Base-by-base conservation (phyloP, 2,329 filamentous ascomycete species). In the Aspergillus neoniger region DNA sequence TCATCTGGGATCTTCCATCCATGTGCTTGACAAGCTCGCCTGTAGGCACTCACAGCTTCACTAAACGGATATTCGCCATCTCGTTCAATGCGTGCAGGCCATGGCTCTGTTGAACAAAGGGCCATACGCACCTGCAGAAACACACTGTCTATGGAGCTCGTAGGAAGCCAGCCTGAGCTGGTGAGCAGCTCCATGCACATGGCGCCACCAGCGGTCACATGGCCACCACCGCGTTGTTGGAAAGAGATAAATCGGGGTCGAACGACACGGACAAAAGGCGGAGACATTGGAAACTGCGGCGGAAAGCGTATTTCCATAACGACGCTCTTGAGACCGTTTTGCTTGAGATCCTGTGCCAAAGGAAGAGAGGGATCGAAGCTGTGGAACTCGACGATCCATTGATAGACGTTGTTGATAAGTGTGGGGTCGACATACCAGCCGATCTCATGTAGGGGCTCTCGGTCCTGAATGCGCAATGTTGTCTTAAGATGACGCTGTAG, bases 361-460 rank as follows among this genome's bases (percentile, higher is more conserved):
- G 90, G 91, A 0, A 95, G 81, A 1, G 78, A 73, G 0, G 78
- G 65, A 23, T 92, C 88, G 69, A 96, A 96, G 47, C 88, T 91
- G 73, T 96, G 93, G 1, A 97, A 80, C 73, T 96, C 91, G 5
- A 96, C 87, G 60, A 96, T 92, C 92, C 92, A 96, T 70, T 96
- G 92, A 70, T 95, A 96, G 63, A 92, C 82, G 69, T 93, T 96
- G 21, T 79, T 83, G 39, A 93, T 80, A 53, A 85, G 83, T 5
- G 81, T 79, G 14, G 83, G 77, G 69, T 96, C 85, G 58, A 96
- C 87, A 70, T 91, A 92, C 92, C 92, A 96, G 15, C 93, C 93
- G 0, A 96, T 82, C 61, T 89, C 85, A 61, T 88, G 83, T 1
- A 85, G 72, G 0, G 86, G 83, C 1, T 83, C 86, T 10, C 73